Evolutionary conservation across 805 yeast genomes (phyloP), one percentile per base, ranked within the genome.

Genomic region (Pichia cabralensis): DNA sequence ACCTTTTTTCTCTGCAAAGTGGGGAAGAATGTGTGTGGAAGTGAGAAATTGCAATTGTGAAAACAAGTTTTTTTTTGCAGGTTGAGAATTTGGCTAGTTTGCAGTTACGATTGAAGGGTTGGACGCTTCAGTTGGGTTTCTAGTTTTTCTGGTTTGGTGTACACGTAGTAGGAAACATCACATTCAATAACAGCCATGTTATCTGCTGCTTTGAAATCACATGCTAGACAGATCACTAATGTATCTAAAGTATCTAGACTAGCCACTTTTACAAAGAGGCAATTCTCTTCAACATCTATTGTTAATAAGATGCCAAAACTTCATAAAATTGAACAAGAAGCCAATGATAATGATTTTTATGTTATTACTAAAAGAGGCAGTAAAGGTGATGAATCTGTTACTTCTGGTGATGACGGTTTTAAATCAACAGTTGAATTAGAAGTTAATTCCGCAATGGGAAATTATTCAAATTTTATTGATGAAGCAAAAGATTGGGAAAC

Each of bases 371-470:
- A 46, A 22, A 52, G 58, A 43, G 61, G 60, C 30, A 41, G 45
- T 36, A 50, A 42, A 31, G 39, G 40, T 15, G 47, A 41, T 11
- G 59, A 54, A 39, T 34, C 35, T 7, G 14, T 15, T n/a, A 28
- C 28, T 3, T 11, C 19, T 8, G 9, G n/a, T 10, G 50, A 52
- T 14, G 56, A 48, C 18, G 48, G 49, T 6, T 43, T 50, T 19
- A 16, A 42, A 14, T 45, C 58, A 4, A 52, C 51, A 3, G 31
- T 49, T 27, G 47, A 50, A 13, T 31, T 55, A 33, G 58, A 53
- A 26, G 46, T 66, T 29, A 56, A 62, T 41, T 61, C 64, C 30
- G 64, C 71, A 20, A 48, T 67, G 56, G 71, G 70, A 8, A 53
- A 56, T 23, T 58, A 58, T 33, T 52, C 50, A 8, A 55, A 60